Evolutionary conservation across 352 stramenopile species (phyloP).

Genomic region (Globisporangium solare): DNA sequence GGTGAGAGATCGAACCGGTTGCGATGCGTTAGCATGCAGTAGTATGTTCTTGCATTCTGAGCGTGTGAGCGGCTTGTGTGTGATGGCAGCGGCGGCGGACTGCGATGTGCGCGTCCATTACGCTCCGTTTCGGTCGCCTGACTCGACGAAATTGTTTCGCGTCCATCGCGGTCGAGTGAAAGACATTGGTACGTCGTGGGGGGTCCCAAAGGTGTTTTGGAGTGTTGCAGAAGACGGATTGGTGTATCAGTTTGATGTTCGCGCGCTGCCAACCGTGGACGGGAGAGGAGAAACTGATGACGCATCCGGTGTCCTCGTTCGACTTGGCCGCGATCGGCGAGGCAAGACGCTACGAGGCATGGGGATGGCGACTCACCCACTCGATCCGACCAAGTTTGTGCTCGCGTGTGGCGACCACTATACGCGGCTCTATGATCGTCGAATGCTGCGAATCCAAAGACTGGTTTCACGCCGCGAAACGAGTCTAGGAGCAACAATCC

Average conservation of each 20-base stretch:
- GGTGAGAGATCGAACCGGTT: constrained; percentile 5
- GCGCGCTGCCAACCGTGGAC: constrained; percentile 39
- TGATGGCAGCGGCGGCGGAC: constrained; percentile 56
- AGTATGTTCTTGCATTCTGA: not conserved
- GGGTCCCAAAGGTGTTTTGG: constrained; percentile 80
- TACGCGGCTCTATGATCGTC: constrained; percentile 69
- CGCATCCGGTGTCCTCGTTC: constrained; percentile 54
- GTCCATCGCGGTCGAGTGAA: constrained; percentile 79
- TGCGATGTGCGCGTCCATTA: constrained; percentile 85
- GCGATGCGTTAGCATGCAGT: not conserved
- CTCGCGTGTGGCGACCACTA: constrained; percentile 80
- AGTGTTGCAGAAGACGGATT: constrained; percentile 81
- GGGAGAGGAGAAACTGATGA: constrained; percentile 26
- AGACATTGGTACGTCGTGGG: constrained; percentile 62
- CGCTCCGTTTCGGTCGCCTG: constrained; percentile 55
- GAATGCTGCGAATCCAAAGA: constrained; percentile 63
- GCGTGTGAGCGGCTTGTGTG: not conserved
- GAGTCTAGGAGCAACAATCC: constrained; percentile 30
- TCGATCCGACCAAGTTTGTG: constrained; percentile 67
- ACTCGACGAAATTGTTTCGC: constrained; percentile 58
- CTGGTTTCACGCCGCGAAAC: constrained; percentile 16
- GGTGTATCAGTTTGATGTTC: constrained; percentile 82
- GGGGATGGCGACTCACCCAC: constrained; percentile 64
- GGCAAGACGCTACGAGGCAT: constrained; percentile 51
- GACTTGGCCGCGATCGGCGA: constrained; percentile 50